Evolutionary conservation across 2,329 filamentous ascomycete species (phyloP).

Genomic region (Teratosphaeria pseudoeucalypti): DNA sequence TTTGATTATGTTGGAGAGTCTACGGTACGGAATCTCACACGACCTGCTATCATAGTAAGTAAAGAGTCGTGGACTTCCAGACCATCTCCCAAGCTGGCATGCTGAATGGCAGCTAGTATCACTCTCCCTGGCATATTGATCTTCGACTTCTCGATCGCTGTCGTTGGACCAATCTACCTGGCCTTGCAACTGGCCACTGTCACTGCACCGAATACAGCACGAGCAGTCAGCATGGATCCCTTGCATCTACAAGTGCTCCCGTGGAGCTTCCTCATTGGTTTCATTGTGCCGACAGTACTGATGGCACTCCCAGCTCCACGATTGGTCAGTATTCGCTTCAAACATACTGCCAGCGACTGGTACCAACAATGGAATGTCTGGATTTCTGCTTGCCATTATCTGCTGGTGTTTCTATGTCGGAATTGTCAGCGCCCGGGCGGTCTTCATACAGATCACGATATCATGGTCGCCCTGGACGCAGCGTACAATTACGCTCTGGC

Average conservation of each 20-base stretch:
- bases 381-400: not conserved
- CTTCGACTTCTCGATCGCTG: not conserved
- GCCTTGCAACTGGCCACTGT: not conserved
- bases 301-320: not conserved
- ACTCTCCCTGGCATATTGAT: not conserved
- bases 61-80: not conserved
- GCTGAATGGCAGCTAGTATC: not conserved
- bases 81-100: not conserved
- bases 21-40: not conserved
- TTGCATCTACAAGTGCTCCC: not conserved
- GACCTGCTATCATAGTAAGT: not conserved
- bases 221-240: not conserved
- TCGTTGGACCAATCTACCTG: not conserved
- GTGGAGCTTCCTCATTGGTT: not conserved
- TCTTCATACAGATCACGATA: not conserved
- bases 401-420: not conserved
- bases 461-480: not conserved
- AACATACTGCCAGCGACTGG: not conserved
- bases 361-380: slow-evolving; percentile 2
- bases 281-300: not conserved
- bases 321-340: not conserved
- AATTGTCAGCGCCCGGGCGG: not conserved
- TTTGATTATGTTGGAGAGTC: slow-evolving; percentile 1
- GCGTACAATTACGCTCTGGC: not conserved
- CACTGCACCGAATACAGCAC: not conserved